phyloP scores from a whole-genome alignment of 2,329 filamentous ascomycete genomes.

The Talaromyces sp. region DNA sequence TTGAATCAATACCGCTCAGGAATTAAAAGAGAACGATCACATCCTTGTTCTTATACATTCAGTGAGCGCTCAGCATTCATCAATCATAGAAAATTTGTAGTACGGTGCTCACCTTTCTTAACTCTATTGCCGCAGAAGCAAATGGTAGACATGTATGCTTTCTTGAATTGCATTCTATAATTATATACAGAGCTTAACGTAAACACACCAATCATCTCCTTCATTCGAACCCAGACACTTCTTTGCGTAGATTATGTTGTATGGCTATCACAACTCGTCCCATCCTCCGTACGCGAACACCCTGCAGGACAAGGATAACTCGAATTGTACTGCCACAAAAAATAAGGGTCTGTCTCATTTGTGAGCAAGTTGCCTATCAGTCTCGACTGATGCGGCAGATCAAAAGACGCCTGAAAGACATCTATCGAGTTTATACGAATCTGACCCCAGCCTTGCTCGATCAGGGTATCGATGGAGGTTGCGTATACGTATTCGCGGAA shows the following conservation, averaged over 20 bases:
- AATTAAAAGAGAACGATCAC: too few species aligned
- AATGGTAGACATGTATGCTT: neutral
- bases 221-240: neutral
- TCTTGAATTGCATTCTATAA: neutral
- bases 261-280: constrained; percentile 12
- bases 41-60: too few species aligned
- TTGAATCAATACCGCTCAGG: neutral
- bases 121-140: neutral
- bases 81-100: too few species aligned
- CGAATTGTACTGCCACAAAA: constrained; percentile 51
- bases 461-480: constrained; percentile 46
- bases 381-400: constrained; percentile 16
- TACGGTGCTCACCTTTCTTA: neutral
- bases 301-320: constrained; percentile 34
- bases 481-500: constrained; percentile 57
- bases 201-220: neutral
- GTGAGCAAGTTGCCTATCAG: constrained; percentile 47
- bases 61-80: too few species aligned
- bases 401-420: constrained; percentile 37
- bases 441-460: constrained; percentile 20
- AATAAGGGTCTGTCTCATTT: constrained; percentile 50
- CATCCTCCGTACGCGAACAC: constrained; percentile 24
- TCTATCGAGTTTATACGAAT: constrained; percentile 41
- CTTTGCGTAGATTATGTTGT: neutral
- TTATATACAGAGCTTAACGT: neutral